These are phyloP conservation scores for Botrytis elliptica DNA, from an alignment of 2,329 filamentous ascomycete genomes.

Conservation along the genomic window DNA sequence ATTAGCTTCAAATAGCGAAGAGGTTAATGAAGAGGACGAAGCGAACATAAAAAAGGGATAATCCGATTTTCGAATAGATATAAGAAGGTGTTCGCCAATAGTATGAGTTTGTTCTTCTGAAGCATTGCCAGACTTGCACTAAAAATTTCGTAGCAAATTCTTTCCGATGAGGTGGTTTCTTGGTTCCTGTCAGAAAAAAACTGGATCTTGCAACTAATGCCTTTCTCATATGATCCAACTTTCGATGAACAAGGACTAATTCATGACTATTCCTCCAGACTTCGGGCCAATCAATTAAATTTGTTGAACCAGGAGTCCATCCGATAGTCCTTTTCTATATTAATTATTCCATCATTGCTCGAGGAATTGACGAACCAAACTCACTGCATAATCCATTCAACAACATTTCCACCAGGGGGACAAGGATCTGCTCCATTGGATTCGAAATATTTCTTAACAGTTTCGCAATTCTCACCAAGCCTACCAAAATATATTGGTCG, in stretches of 20 bases:
- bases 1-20: neutral
- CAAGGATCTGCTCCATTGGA: conserved; percentile 64
- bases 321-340: conserved; percentile 47
- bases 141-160: conserved; percentile 63
- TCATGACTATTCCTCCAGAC: conserved; percentile 57
- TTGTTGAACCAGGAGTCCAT: conserved; percentile 56
- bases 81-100: conserved; percentile 69
- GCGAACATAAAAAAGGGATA: conserved; percentile 45
- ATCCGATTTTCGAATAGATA: conserved; percentile 35
- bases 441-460: conserved; percentile 72
- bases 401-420: conserved; percentile 70
- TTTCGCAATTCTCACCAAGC: conserved; percentile 67
- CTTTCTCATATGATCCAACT: conserved; percentile 53
- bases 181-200: conserved; percentile 33
- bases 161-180: conserved; percentile 47
- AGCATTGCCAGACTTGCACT: conserved; percentile 54
- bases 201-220: conserved; percentile 33
- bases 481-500: conserved; percentile 79
- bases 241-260: conserved; percentile 40
- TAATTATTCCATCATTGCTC: neutral
- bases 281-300: conserved; percentile 61
- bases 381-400: conserved; percentile 71
- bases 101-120: conserved; percentile 57
- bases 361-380: neutral
- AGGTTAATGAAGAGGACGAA: neutral